These are phyloP conservation scores for Geotrichum klebahnii DNA, from an alignment of 1,139 yeast genomes.

Conservation along the genomic window DNA sequence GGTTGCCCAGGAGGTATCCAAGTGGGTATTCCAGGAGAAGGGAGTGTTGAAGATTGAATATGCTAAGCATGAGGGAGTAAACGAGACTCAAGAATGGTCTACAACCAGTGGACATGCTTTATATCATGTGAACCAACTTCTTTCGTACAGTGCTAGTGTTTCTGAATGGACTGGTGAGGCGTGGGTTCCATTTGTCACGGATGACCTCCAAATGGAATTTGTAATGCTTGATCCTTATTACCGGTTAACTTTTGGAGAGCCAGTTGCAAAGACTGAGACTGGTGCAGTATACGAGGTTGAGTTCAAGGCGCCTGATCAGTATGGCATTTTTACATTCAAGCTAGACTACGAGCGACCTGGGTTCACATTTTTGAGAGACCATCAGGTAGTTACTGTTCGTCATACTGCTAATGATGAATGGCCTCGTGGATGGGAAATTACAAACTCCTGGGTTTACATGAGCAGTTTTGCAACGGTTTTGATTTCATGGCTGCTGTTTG, in stretches of 20 bases:
- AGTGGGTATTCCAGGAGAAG: conserved; percentile 74
- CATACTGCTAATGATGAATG: conserved; percentile 95
- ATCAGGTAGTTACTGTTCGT: conserved; percentile 74
- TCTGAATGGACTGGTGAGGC: conserved; percentile 56
- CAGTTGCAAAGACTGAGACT: conserved; percentile 31
- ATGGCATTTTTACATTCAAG: conserved; percentile 89
- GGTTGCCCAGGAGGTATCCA: conserved; percentile 49
- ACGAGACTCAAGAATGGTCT: conserved; percentile 31
- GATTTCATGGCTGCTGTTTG: conserved; percentile 69
- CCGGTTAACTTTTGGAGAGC: conserved; percentile 50
- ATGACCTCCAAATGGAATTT: conserved; percentile 74
- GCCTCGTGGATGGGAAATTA: conserved; percentile 87
- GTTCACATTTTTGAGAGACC: conserved; percentile 59
- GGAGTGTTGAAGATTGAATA: conserved; percentile 57
- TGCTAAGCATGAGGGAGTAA: conserved; percentile 43
- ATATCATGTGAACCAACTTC: conserved; percentile 66
- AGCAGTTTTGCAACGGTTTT: conserved; percentile 68
- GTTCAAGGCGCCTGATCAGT: conserved; percentile 87
- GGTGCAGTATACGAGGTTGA: conserved; percentile 47
- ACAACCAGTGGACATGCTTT: conserved; percentile 33
- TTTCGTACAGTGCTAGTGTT: conserved; percentile 52
- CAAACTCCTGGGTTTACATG: conserved; percentile 89
- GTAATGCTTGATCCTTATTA: conserved; percentile 94
- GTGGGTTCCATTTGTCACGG: conserved; percentile 67
- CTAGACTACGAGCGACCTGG: conserved; percentile 82